A percentile compares a stretch with the other conserved stretches of the same genome.
Conservation (phyloP, 2,329 filamentous ascomycete genomes). For the Penicillium sp. region DNA sequence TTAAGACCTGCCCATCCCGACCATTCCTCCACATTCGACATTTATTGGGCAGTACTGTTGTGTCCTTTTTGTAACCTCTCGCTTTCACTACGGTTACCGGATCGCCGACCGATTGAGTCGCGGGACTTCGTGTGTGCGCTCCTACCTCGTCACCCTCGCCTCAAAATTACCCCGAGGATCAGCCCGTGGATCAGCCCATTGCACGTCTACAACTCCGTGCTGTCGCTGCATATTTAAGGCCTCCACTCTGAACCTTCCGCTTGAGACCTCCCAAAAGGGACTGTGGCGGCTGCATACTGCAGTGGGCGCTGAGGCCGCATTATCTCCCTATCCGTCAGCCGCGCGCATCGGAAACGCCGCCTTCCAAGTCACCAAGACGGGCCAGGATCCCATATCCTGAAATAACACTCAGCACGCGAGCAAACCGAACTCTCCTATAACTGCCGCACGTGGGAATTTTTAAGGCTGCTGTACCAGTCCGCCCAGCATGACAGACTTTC, state of each 20-base stretch:
- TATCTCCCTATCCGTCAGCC: slow-evolving; percentile 16
- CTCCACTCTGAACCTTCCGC: slow-evolving; percentile 1
- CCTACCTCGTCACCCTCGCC: slow-evolving; percentile 3
- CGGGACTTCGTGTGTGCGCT: slow-evolving; percentile 4
- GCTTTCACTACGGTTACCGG: not conserved
- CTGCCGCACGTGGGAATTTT: slow-evolving; percentile 6
- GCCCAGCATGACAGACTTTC: slow-evolving; percentile 33
- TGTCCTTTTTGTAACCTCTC: not conserved
- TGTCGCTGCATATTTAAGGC: not conserved
- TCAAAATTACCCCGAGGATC: slow-evolving; percentile 5
- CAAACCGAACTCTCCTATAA: not conserved
- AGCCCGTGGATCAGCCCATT: slow-evolving; percentile 6
- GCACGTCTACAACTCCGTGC: slow-evolving; percentile 8
- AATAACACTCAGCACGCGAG: not conserved
- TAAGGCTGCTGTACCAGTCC: slow-evolving; percentile 24
- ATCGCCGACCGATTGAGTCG: slow-evolving; percentile 6
- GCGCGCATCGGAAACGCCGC: slow-evolving; percentile 13
- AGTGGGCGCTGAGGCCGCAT: slow-evolving; percentile 16
- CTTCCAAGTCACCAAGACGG: not conserved
- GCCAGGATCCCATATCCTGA: not conserved
- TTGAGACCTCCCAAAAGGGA: slow-evolving; percentile 2
- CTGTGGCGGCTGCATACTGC: slow-evolving; percentile 10
- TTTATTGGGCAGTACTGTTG: not conserved
- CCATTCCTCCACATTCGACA: not conserved
- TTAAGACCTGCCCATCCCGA: slow-evolving; percentile 3